Percentiles rank a stretch among this genome's conserved stretches.
Evolutionary conservation across 495 filamentous ascomycete species (phyloP).

Genomic region (Cetradonia linearis): DNA sequence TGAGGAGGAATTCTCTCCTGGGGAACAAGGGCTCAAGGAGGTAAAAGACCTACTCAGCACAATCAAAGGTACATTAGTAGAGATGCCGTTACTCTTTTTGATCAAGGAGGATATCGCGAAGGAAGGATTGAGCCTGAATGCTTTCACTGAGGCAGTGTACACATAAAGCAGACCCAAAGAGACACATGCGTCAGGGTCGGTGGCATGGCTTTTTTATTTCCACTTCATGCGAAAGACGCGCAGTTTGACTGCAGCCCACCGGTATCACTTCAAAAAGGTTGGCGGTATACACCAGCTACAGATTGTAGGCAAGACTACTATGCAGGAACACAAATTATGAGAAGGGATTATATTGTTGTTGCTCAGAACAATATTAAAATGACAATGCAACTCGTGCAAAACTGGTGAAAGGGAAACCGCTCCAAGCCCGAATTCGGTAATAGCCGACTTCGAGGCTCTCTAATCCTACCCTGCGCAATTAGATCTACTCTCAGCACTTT

Average conservation of each 20-base stretch:
- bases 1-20: constrained; percentile 59
- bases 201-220: neutral
- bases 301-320: neutral
- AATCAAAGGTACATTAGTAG: constrained; percentile 71
- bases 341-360: neutral
- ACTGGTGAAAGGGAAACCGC: neutral
- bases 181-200: neutral
- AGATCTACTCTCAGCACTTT: neutral
- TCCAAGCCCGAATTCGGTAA: constrained; percentile 2
- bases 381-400: neutral
- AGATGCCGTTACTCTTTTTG: constrained; percentile 89
- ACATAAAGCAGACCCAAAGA: constrained; percentile 39
- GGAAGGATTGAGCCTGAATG: constrained; percentile 70
- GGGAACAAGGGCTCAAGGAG: constrained; percentile 51
- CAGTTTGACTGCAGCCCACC: neutral
- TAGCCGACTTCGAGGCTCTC: constrained; percentile 1
- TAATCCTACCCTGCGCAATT: neutral
- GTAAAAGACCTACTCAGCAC: constrained; percentile 71
- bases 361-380: constrained; percentile 17
- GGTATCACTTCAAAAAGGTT: neutral
- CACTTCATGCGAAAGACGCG: neutral
- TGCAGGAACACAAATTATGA: neutral
- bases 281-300: neutral
- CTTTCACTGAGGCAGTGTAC: constrained; percentile 73
- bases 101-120: constrained; percentile 80